Base-by-base conservation (phyloP, 2,329 filamentous ascomycete species). In the Hirsutella rhossiliensis region DNA sequence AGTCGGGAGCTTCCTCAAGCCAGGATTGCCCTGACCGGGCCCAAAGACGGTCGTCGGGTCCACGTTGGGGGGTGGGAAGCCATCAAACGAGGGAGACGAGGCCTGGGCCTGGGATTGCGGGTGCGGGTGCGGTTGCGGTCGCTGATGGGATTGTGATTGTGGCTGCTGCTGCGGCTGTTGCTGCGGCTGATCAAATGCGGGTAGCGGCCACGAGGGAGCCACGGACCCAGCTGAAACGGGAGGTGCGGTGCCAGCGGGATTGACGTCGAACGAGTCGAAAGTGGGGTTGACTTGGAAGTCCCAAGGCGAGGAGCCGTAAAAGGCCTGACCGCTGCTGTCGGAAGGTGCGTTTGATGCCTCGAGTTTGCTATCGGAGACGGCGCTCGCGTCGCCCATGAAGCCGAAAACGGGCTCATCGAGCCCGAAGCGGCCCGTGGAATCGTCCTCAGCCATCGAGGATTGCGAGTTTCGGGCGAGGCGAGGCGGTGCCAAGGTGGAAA, bases 221-320 rank as follows among this genome's bases (percentile, higher is more conserved):
- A 60, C 53, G 48, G 62, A 62, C 48, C 54, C 51, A 44, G 61
- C 50, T 46, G 56, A 55, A 45, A 56, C 43, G 47, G 62, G 49
- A 52, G 64, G 55, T 55, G 62, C 51, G 47, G 57, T 60, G 55
- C 52, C 60, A 55, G 54, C 61, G 51, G 45, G 42, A 56, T 52
- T 62, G 51, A 59, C 54, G 59, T 66, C 62, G 59, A 65, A 71
- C 43, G 64, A 61, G 52, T 69, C 66, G 60, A 69, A 71, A 39
- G 69, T 67, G 48, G 70, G 66, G 12, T 65, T 65, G 54, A 66
- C 65, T 47, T 67, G 66, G 50, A 73, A 73, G 50, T 62, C 56
- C 72, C 72, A 76, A 58, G 58, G 56, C 43, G 66, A 42, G 31
- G 51, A 45, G 41, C 43, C 48, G 31, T 56, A 54, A 50, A 56